Evolutionary conservation across 2,329 filamentous ascomycete genomes (phyloP), one percentile per base, ranked within the genome.

Genomic region (Aspergillus puulaauensis): DNA sequence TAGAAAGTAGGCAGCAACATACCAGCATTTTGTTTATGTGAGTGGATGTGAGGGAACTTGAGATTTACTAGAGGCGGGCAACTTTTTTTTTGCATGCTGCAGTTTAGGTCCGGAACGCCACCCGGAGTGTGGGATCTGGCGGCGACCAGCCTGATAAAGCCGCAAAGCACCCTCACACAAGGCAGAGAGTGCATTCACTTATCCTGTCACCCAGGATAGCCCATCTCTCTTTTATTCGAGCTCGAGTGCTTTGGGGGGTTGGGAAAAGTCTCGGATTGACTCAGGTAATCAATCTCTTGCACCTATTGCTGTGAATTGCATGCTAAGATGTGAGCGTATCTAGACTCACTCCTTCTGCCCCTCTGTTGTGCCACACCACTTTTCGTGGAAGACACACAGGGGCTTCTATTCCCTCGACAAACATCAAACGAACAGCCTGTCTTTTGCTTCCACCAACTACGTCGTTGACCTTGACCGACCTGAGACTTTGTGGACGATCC

Each of bases 41-140:
- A 35, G 33, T 58, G 45, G 37, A 27, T 44, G 46, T 60, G 52
- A 50, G 48, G 52, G 52, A 61, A 46, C 39, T 47, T 45, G 44
- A 37, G 45, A 57, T 37, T 44, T 17, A 44, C 50, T 19, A 56
- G 50, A 58, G 47, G 68, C 68, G 68, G 69, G 61, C 64, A 70
- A 72, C 69, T 73, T 74, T 74, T 75, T 75, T 73, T 74, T 69
- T 58, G 37, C 64, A 64, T 61, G 65, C 64, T 73, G 69, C 72
- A 59, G 44, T 45, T 44, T 24, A 70, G 70, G 71, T 61, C 50
- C 40, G 37, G 21, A 37, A 35, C 19, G 62, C 27, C 61, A 49
- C 33, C 70, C 67, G 67, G 62, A 73, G 40, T 61, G 59, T 72
- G 70, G 66, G 67, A 74, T 73, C 62, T 59, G 63, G 66, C 61